Percentiles rank a stretch among this genome's conserved stretches.
Conservation (phyloP, 805 yeast species). For the Suhomyces prunicola region DNA sequence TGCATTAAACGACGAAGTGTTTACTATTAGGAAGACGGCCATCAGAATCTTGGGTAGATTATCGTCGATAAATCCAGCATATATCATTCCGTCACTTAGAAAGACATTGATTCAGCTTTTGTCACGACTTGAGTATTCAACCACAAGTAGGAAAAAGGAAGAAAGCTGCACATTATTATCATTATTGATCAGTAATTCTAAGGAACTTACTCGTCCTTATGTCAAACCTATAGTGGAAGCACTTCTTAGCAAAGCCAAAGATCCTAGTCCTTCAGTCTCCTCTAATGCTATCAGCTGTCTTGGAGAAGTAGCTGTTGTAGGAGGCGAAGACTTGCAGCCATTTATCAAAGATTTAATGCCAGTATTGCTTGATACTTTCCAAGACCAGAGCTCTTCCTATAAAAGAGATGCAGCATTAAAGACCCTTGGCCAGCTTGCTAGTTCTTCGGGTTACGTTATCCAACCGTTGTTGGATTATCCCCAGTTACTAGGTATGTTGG, state of each 20-base stretch:
- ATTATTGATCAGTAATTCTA: constrained; percentile 70
- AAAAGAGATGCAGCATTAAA: constrained; percentile 88
- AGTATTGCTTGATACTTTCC: constrained; percentile 77
- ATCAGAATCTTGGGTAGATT: constrained; percentile 79
- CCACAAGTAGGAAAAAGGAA: constrained; percentile 71
- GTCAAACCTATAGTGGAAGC: constrained; percentile 88
- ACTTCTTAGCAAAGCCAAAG: constrained; percentile 70
- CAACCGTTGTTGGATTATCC: constrained; percentile 93
- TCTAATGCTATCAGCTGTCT: constrained; percentile 80
- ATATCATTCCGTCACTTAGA: constrained; percentile 87
- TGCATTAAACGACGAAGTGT: constrained; percentile 88
- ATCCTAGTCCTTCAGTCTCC: constrained; percentile 75
- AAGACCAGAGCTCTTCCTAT: constrained; percentile 85
- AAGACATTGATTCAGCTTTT: constrained; percentile 81
- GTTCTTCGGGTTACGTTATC: constrained; percentile 91
- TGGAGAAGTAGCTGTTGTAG: constrained; percentile 86
- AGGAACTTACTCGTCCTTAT: constrained; percentile 83
- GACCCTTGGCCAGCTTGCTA: constrained; percentile 83
- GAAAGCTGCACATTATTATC: constrained; percentile 79
- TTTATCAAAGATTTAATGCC: constrained; percentile 83
- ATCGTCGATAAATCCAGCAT: constrained; percentile 87
- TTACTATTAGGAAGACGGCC: constrained; percentile 76
- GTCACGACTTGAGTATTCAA: constrained; percentile 81
- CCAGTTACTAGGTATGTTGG: constrained; percentile 75
- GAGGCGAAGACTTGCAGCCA: constrained; percentile 77